Evolutionary conservation across 2,329 filamentous ascomycete species (phyloP).

Genomic region (Tolypocladium cylindrosporum): DNA sequence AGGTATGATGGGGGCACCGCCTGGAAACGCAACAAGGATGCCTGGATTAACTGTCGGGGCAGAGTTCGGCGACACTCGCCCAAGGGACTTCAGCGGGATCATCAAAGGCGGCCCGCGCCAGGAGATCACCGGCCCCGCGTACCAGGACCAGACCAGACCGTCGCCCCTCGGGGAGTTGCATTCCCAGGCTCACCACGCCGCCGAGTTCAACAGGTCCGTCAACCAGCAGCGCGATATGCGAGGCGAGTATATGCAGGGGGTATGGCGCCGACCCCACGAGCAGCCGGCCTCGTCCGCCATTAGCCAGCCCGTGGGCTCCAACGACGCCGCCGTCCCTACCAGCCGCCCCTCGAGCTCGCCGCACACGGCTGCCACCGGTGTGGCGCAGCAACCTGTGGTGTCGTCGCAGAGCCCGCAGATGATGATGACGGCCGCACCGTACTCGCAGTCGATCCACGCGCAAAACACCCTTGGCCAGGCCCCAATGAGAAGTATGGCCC

Average conservation of each 20-base stretch:
- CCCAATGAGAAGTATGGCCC: constrained; percentile 58
- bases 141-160: constrained; percentile 76
- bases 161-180: constrained; percentile 70
- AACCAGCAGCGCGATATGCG: constrained; percentile 73
- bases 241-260: constrained; percentile 65
- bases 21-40: constrained; percentile 60
- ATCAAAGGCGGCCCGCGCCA: constrained; percentile 71
- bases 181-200: constrained; percentile 77
- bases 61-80: constrained; percentile 66
- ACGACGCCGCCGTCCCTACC: constrained; percentile 34
- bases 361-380: constrained; percentile 41
- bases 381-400: constrained; percentile 47
- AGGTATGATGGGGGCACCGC: constrained; percentile 56
- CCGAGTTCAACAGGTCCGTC: constrained; percentile 81
- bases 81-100: constrained; percentile 75
- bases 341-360: constrained; percentile 49
- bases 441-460: constrained; percentile 61
- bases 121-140: constrained; percentile 77
- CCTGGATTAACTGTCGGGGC: constrained; percentile 76
- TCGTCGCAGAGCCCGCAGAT: constrained; percentile 54
- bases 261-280: constrained; percentile 79
- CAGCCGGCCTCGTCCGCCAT: constrained; percentile 45
- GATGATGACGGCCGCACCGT: constrained; percentile 56
- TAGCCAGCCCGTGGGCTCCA: constrained; percentile 34
- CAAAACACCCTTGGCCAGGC: constrained; percentile 65